Base-by-base conservation (phyloP, 148 eudicot genomes). In the Drosera capensis region DNA sequence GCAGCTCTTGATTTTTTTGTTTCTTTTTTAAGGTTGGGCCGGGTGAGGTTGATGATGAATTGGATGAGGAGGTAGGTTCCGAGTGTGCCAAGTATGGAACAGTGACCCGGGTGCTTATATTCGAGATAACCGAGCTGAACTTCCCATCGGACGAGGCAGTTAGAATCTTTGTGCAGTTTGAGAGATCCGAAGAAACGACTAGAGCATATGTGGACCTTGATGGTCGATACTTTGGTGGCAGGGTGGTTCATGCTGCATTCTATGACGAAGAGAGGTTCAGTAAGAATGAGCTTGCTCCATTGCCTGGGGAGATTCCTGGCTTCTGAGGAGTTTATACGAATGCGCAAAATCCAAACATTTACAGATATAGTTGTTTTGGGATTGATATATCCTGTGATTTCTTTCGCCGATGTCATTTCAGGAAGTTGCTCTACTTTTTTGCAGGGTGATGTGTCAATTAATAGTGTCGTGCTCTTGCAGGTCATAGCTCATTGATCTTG, bases 1-100 rank as follows among this genome's bases (percentile, higher is more conserved):
- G n/a, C n/a, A n/a, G n/a, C n/a, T n/a, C n/a, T n/a, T n/a, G n/a
- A n/a, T n/a, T n/a, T n/a, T n/a, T n/a, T n/a, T n/a, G n/a, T n/a
- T n/a, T n/a, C n/a, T n/a, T n/a, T n/a, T n/a, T n/a, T n/a, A 64
- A 86, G 94, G 97, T 88, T 54, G 97, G 97, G 30, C 97, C 94
- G 16, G 97, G 97, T 40, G 97, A 83, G 61, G 94, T 88, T 8
- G 97, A 83, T 59, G 97, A 88, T 63, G 90, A 79, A 35, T 60
- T 88, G 40, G 96, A 88, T 65, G 90, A 77, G 0, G 97, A 88
- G 58, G 86, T 88, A 19, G 94, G 75, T n/a, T 68, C 74, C 23
- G 94, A 88, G 65, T 83, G 97, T 56, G 64, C 90, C 1, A 88
- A 88, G 52, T 83, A 72, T 26, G 94, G 97, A 25, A 77, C 70